Base-by-base conservation (phyloP, 2,329 filamentous ascomycete genomes). In the Lecanoromycetidae sp. region DNA sequence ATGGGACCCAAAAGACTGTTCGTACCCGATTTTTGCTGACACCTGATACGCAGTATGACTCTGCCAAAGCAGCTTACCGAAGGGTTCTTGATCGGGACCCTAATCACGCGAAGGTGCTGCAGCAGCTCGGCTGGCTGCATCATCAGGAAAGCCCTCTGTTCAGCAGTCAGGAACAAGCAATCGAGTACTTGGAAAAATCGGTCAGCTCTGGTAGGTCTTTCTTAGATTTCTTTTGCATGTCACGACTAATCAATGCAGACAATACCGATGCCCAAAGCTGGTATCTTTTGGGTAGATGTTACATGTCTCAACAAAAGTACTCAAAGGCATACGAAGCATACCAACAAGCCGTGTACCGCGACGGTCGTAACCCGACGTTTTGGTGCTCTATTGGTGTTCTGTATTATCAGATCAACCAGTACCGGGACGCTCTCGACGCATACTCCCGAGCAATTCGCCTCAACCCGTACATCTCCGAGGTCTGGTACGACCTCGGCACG, bases 341-440 rank as follows among this genome's bases (percentile, higher is more conserved):
- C 65, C 91, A 98, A 63, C 91, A 98, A 70, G 91, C 91, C 2
- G 91, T 98, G 32, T 98, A 98, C 62, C 87, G 91, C 48, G 91
- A 98, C 63, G 91, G 91, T 27, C 83, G 91, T 57, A 96, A 96
- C 63, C 91, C 91, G 15, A 96, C 91, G 2, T 98, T 96, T 71
- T 98, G 91, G 91, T 96, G 91, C 71, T 96, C 90, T 8, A 98
- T 98, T 61, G 91, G 91, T 63, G 91, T 98, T 13, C 75, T 98
- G 50, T 98, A 98, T 66, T 98, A 96, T 69, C 91, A 96, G 68
- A 98, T 98, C 71, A 98, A 96, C 67, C 91, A 98, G 69, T 98
- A 98, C 68, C 82, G 91, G 50, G 91, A 98, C 71, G 91, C 91
- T 3, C 76, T 98, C 44, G 91, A 98, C 69, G 91, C 91, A 32